Evolutionary conservation across 163 green algal genomes (phyloP).

Genomic region (Scenedesmus sp.): DNA sequence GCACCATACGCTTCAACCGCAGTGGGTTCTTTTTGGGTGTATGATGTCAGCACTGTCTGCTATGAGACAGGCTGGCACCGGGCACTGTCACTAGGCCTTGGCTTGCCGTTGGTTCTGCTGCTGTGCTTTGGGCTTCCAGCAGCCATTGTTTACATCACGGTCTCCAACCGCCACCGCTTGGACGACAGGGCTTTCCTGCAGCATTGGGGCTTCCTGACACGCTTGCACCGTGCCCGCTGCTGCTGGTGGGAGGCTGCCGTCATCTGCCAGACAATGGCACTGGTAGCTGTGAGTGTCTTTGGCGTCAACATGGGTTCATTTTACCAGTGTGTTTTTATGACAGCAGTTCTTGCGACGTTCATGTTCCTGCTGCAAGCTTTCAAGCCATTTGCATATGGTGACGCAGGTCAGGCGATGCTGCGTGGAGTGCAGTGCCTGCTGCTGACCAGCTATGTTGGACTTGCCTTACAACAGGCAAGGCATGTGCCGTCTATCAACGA

Average conservation of each 20-base stretch:
- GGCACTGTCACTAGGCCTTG: not conserved
- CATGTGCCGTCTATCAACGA: not conserved
- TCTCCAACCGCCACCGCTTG: not conserved
- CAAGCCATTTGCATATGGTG: not conserved
- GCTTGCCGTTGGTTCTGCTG: conserved; percentile 3
- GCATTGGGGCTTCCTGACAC: conserved; percentile 12
- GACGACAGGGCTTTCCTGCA: not conserved
- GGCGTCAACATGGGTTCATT: not conserved
- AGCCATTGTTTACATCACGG: not conserved
- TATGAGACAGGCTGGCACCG: conserved; percentile 12
- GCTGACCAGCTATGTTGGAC: conserved; percentile 23
- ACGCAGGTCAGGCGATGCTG: not conserved
- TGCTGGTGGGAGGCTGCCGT: conserved; percentile 39
- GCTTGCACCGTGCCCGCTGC: not conserved
- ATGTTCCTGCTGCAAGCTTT: not conserved
- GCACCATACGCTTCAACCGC: not conserved
- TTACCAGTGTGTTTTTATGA: conserved; percentile 24
- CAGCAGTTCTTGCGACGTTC: not conserved
- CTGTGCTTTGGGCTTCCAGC: not conserved
- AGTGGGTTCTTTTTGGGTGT: conserved; percentile 32
- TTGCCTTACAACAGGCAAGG: not conserved
- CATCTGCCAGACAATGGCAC: not conserved
- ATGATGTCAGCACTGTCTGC: conserved; percentile 8
- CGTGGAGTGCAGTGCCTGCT: conserved; percentile 8
- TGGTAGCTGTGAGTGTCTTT: conserved; percentile 38